These are phyloP conservation scores for Auricularia cornea DNA, from an alignment of 768 basidiomycete genomes.

Conservation along the genomic window DNA sequence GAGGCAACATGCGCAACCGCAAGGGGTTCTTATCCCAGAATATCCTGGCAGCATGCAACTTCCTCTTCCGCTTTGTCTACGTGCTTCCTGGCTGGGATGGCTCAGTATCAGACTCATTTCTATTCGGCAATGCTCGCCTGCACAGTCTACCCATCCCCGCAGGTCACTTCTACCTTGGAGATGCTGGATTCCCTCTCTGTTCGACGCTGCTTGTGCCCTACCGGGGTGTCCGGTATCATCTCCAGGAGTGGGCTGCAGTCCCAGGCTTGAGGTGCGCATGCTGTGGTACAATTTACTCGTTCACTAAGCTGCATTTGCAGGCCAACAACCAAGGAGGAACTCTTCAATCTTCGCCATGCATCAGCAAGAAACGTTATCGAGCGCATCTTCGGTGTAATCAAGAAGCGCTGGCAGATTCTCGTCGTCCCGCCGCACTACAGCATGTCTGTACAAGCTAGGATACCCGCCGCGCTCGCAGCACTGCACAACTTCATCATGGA, in stretches of 20 bases:
- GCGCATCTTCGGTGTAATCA: conserved; percentile 16
- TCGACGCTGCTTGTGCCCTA: conserved; percentile 31
- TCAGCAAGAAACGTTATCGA: conserved; percentile 14
- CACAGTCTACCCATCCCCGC: conserved; percentile 23
- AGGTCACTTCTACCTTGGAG: conserved; percentile 27
- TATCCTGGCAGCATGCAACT: conserved; percentile 25
- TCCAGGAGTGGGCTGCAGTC: conserved; percentile 24
- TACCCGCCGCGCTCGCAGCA: conserved; percentile 17
- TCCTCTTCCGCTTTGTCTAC: conserved; percentile 29
- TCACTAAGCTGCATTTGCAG: conserved; percentile 1
- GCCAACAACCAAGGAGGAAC: conserved; percentile 11
- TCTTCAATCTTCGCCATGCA: conserved; percentile 22
- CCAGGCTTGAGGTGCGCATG: background rate
- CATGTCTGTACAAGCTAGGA: conserved; percentile 16
- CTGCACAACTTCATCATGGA: conserved; percentile 21
- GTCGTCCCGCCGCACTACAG: conserved; percentile 6
- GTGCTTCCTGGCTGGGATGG: conserved; percentile 35
- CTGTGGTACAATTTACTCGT: conserved; percentile 10
- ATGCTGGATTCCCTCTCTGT: conserved; percentile 28
- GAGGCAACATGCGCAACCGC: conserved; percentile 8
- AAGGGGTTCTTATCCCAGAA: conserved; percentile 31
- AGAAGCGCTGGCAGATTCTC: conserved; percentile 14
- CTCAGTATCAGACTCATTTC: conserved; percentile 25
- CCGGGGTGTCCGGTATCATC: conserved; percentile 28
- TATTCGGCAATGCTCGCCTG: conserved; percentile 23